Evolutionary conservation across 352 stramenopile genomes (phyloP).

Genomic region (Pythium sukuiense): DNA sequence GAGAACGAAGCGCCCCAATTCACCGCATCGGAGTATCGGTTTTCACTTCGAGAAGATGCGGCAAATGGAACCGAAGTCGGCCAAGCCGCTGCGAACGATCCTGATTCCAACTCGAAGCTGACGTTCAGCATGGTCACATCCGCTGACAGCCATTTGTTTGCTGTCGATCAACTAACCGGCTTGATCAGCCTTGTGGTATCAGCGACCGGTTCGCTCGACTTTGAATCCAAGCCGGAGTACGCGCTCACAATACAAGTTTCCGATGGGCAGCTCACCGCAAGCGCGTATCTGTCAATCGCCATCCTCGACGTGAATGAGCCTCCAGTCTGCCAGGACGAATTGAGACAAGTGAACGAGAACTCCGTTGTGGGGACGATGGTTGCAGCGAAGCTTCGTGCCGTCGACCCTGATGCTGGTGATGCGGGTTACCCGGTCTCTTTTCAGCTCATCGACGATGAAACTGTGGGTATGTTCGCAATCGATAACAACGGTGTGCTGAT

Average conservation of each 20-base stretch:
- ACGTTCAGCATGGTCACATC: conserved; percentile 10
- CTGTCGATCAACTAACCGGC: conserved; percentile 11
- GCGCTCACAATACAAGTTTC: conserved; percentile 13
- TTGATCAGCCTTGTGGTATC: not conserved
- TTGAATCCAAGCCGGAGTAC: conserved; percentile 18
- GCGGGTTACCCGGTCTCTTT: conserved; percentile 10
- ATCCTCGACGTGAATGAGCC: conserved; percentile 34
- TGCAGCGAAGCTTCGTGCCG: not conserved
- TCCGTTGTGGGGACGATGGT: conserved; percentile 16
- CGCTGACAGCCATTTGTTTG: conserved; percentile 5
- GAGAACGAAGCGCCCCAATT: conserved; percentile 32
- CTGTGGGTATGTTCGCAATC: conserved; percentile 14
- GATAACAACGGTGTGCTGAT: not conserved
- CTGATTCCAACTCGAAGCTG: conserved; percentile 12
- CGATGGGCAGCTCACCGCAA: conserved; percentile 18
- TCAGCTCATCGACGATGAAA: conserved; percentile 14
- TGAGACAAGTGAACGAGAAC: conserved; percentile 24
- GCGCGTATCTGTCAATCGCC: conserved; percentile 3
- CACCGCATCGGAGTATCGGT: conserved; percentile 5
- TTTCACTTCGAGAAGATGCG: conserved; percentile 25
- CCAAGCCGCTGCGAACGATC: conserved; percentile 16
- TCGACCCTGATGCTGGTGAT: conserved; percentile 25
- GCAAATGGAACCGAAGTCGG: conserved; percentile 11
- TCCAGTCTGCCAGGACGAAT: conserved; percentile 14
- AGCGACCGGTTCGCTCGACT: conserved; percentile 14